These are phyloP conservation scores for Quercus dentata DNA, from an alignment of 306 rosid genomes.

Conservation along the genomic window DNA sequence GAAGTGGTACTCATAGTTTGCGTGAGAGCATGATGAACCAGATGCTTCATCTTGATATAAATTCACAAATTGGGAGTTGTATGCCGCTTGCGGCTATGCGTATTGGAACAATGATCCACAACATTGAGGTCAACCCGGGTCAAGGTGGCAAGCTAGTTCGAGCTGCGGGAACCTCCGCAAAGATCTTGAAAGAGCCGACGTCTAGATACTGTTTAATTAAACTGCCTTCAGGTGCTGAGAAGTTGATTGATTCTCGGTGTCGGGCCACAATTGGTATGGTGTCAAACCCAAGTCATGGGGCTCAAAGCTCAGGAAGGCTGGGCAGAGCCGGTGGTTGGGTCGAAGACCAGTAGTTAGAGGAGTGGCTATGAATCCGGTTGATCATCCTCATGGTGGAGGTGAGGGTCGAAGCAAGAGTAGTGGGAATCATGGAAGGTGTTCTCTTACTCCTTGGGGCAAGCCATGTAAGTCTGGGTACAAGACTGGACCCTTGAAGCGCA, in stretches of 20 bases:
- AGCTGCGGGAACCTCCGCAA: constrained; percentile 78
- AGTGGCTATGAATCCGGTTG: constrained; percentile 87
- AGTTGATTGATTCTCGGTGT: constrained; percentile 65
- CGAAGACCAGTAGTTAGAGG: constrained; percentile 75
- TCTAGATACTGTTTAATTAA: constrained; percentile 50
- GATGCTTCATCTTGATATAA: constrained; percentile 62
- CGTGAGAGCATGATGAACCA: constrained; percentile 51
- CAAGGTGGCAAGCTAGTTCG: constrained; percentile 92
- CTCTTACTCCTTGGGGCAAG: constrained; percentile 84
- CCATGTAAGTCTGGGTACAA: constrained; percentile 80
- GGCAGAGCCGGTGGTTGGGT: constrained; percentile 80
- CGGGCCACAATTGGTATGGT: constrained; percentile 76
- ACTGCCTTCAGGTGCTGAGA: constrained; percentile 69
- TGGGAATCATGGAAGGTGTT: constrained; percentile 48
- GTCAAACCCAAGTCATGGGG: constrained; percentile 74
- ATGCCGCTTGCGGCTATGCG: constrained; percentile 82
- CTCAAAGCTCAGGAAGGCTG: constrained; percentile 74
- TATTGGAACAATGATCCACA: constrained; percentile 86
- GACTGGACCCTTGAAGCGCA: constrained; percentile 71
- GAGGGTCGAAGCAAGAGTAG: constrained; percentile 81
- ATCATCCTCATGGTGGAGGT: constrained; percentile 95
- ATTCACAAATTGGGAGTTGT: constrained; percentile 78
- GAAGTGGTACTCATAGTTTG: constrained; percentile 14
- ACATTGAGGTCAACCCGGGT: constrained; percentile 75
- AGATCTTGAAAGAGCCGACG: constrained; percentile 78